Evolutionary conservation across 2,329 filamentous ascomycete genomes (phyloP), one percentile per base, ranked within the genome.

Genomic region (Helminthosporium solani): DNA sequence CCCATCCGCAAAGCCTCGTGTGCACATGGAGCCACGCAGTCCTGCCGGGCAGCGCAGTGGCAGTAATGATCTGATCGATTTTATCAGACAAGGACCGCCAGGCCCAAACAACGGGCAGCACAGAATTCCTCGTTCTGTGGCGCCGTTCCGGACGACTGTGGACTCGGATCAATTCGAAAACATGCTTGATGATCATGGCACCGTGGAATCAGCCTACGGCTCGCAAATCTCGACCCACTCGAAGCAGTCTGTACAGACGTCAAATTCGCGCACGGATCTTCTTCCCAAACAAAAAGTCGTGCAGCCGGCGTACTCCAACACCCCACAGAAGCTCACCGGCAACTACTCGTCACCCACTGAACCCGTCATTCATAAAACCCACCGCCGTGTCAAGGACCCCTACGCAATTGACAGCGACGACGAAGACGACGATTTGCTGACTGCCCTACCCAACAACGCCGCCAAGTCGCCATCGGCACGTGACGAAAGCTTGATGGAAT

Each of bases 61-160:
- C 28, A 68, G 68, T 46, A 87, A 88, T 11, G 94, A 96, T 50
- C 75, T 99, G 47, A 96, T 96, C 55, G 91, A 97, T 66, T 97
- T 99, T 68, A 95, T 99, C 54, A 85, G 91, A 36, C 85, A 89
- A 64, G 92, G 91, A 1, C 90, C 90, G 2, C 86, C 88, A 0
- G 79, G 74, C 66, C 74, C 35, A 34, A 73, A 75, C 27, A 77
- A 76, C 34, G 78, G 78, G 20, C 80, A 81, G 52, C 87, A 84
- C 47, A 84, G 88, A 19, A 94, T 95, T 51, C 87, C 90, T 33
- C 84, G 88, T 15, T 82, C 81, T n/a, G 85, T 94, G 11, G 90
- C 90, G 8, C 89, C 90, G 1, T 95, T 95, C 75, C 81, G 89
- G 43, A 85, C 80, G 28, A 92, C 90, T 0, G 87, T 91, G 78